A percentile compares a stretch with the other conserved stretches of the same genome.
Evolutionary conservation across 768 basidiomycete genomes (phyloP).

Genomic region (Mycena galopus): DNA sequence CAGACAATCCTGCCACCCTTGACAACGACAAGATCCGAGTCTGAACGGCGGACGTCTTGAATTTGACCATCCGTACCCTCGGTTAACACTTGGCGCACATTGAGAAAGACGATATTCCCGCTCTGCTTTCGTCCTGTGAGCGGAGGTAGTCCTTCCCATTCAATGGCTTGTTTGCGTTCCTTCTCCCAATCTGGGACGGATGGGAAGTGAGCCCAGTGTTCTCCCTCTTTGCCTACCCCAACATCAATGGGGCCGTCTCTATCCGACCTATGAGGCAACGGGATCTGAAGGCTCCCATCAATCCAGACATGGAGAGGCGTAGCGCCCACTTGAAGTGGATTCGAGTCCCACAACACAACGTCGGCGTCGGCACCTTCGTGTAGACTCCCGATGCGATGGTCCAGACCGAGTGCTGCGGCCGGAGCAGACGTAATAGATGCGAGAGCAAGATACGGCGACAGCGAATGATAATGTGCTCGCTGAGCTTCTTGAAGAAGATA

Average conservation of each 20-base stretch:
- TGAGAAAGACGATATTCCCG: conserved; percentile 67
- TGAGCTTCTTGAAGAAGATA: conserved; percentile 81
- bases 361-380: conserved; percentile 72
- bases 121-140: conserved; percentile 54
- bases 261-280: conserved; percentile 54
- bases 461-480: conserved; percentile 76
- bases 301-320: conserved; percentile 85
- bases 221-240: conserved; percentile 57
- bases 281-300: conserved; percentile 85
- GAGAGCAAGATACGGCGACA: conserved; percentile 69
- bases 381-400: conserved; percentile 80
- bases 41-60: conserved; percentile 46
- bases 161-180: conserved; percentile 69
- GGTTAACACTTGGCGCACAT: conserved; percentile 69
- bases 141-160: conserved; percentile 81
- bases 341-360: conserved; percentile 82
- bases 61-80: conserved; percentile 47
- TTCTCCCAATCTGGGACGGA: conserved; percentile 72
- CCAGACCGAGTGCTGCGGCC: conserved; percentile 75
- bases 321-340: conserved; percentile 81
- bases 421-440: conserved; percentile 76
- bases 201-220: conserved; percentile 62
- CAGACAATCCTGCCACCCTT: conserved; percentile 68
- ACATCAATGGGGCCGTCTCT: conserved; percentile 51
- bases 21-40: conserved; percentile 51